Evolutionary conservation across 805 yeast species (phyloP), one percentile per base, ranked within the genome.

Genomic region (Wickerhamomyces chaumierensis): DNA sequence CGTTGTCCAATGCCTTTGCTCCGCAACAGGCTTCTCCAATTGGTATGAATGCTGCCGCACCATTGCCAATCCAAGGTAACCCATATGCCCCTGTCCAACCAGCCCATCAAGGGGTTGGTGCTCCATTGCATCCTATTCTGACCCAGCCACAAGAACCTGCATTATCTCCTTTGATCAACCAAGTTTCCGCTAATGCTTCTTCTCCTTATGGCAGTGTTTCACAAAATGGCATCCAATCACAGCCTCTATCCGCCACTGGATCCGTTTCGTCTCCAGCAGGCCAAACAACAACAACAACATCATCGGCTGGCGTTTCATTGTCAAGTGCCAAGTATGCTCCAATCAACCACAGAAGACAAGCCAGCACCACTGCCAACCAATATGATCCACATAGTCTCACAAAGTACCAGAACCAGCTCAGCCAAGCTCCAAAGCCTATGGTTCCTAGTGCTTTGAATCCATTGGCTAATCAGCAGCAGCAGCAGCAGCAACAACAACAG

Each of bases 321-420:
- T 44, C 52, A 28, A 43, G 41, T 34, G 54, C 59, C 0, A 63
- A 52, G 39, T 64, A 65, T 50, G 69, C 69, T 3, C 69, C 70
- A 32, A 60, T 52, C 39, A 52, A 47, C 28, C 58, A 53, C 28
- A 49, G 41, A 38, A 47, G 57, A 48, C 56, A 52, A 31, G 42
- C 54, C 15, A 51, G 56, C 31, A 35, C 49, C 2, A 48, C 56
- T 33, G 58, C 58, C 12, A 48, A 51, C 23, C 49, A 49, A 29
- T 53, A 53, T 36, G 58, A 52, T 39, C 57, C 58, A 18, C 33
- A 45, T 32, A 49, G 55, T 36, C 35, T 51, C 18, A 39, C 48
- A 5, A 46, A 47, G 34, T 27, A 38, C 9, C 46, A 45, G 25
- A 35, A 36, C 12, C 40, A 38, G 19, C 40, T 14, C 32, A 18